phyloP scores from a whole-genome alignment of 139 green algal genomes.

The Trebouxia sp. region DNA sequence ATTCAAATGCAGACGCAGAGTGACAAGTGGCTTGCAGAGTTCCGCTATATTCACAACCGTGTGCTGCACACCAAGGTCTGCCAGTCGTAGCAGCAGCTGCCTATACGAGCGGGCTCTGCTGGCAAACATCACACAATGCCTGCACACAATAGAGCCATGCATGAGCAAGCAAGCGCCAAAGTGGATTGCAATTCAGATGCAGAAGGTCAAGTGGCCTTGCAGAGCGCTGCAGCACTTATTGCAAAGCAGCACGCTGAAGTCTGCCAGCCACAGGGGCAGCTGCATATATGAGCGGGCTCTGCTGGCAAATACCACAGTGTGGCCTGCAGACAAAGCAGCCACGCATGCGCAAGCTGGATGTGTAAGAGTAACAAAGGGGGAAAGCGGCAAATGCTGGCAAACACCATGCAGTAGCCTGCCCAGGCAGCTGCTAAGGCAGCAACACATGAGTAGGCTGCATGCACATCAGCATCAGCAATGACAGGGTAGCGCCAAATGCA shows the following conservation, averaged over 20 bases:
- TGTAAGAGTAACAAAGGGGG: too few species aligned
- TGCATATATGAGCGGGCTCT: slow-evolving; percentile 91
- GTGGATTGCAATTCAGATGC: too few species aligned
- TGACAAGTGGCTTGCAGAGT: slow-evolving; percentile 67
- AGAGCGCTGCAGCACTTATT: slow-evolving; percentile 90
- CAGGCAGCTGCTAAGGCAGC: too few species aligned
- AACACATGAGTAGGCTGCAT: too few species aligned
- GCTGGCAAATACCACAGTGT: slow-evolving; percentile 95
- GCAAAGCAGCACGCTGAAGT: slow-evolving; percentile 98
- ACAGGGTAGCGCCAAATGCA: too few species aligned
- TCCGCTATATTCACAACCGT: slow-evolving; percentile 90
- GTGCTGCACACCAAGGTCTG: slow-evolving; percentile 98
- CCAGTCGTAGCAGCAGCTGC: slow-evolving; percentile 91
- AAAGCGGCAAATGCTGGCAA: too few species aligned
- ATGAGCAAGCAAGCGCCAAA: too few species aligned
- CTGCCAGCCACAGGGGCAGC: slow-evolving; percentile 90
- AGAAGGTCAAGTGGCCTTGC: slow-evolving; percentile 73
- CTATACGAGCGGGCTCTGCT: slow-evolving; percentile 87
- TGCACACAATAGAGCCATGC: too few species aligned
- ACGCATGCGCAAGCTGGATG: neutral
- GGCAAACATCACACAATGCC: slow-evolving; percentile 97
- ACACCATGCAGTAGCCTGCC: too few species aligned
- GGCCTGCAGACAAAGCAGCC: slow-evolving; percentile 51
- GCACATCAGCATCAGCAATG: too few species aligned
- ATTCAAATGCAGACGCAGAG: too few species aligned